Evolutionary conservation across 1,284 basidiomycete genomes (phyloP).

Genomic region (Hemileia vastatrix): DNA sequence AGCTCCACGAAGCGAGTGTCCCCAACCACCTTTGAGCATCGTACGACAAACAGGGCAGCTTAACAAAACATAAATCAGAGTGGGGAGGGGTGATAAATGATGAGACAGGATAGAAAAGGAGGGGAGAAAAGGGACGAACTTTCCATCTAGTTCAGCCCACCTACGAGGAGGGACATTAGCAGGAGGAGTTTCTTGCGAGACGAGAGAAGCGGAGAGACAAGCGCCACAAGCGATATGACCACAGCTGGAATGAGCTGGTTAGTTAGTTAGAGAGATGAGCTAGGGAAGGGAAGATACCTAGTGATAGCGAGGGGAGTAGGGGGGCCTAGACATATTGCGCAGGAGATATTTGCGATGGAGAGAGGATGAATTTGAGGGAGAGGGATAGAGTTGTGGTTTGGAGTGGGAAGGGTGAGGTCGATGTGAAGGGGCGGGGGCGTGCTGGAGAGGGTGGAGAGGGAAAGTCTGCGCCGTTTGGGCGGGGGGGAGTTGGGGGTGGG

Average conservation of each 20-base stretch:
- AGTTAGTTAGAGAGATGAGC: too few species aligned
- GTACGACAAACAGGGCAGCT: conserved; percentile 21
- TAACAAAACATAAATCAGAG: background rate
- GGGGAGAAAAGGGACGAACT: background rate
- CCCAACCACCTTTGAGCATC: conserved; percentile 10
- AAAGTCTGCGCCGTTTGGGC: too few species aligned
- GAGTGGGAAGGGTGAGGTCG: too few species aligned
- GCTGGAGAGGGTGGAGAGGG: too few species aligned
- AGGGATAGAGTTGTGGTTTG: too few species aligned
- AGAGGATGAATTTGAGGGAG: background rate
- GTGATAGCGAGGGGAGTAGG: conserved; percentile 16
- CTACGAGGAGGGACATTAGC: background rate
- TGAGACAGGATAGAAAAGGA: background rate
- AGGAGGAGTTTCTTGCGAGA: conserved; percentile 1
- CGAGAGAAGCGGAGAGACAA: conserved; percentile 8
- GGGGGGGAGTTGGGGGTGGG: too few species aligned
- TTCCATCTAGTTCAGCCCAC: background rate
- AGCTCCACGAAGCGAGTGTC: conserved; percentile 7
- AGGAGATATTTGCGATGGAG: conserved; percentile 12
- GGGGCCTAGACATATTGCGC: conserved; percentile 16
- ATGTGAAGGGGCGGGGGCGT: too few species aligned
- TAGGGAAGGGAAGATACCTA: too few species aligned
- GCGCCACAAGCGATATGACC: conserved; percentile 20
- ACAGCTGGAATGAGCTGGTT: conserved; percentile 10
- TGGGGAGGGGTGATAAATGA: background rate